Evolutionary conservation across 257 asterid species (phyloP).

Genomic region (Plantago ovata): DNA sequence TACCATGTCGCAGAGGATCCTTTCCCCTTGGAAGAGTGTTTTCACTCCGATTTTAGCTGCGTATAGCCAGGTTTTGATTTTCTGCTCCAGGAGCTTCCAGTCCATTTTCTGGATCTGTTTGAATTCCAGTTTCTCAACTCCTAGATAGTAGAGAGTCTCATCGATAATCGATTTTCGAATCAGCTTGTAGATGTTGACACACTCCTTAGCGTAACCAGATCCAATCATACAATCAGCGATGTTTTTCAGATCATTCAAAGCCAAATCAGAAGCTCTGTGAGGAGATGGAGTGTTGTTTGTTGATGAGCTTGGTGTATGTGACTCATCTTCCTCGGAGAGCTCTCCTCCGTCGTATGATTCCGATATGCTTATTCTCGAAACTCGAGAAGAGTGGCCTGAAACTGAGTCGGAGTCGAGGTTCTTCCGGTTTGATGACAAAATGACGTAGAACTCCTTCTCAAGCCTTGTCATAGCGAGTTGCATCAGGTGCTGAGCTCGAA

Average conservation of each 20-base stretch:
- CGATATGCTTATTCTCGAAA: constrained; percentile 32
- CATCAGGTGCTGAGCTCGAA: constrained; percentile 65
- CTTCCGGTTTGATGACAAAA: constrained; percentile 39
- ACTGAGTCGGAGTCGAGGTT: constrained; percentile 55
- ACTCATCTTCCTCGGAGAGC: constrained; percentile 35
- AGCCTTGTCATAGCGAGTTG: constrained; percentile 55
- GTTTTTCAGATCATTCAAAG: constrained; percentile 43
- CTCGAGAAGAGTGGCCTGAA: constrained; percentile 31
- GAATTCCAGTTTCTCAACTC: constrained; percentile 48
- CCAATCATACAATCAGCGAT: constrained; percentile 77
- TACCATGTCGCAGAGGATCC: constrained; percentile 59
- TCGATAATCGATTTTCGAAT: constrained; percentile 65
- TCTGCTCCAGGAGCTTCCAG: constrained; percentile 54
- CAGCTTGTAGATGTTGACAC: constrained; percentile 50
- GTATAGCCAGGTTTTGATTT: constrained; percentile 51
- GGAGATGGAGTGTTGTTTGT: constrained; percentile 29
- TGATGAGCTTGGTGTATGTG: constrained; percentile 22
- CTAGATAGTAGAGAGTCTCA: constrained; percentile 63
- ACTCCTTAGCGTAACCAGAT: constrained; percentile 66
- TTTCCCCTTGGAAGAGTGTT: constrained; percentile 59
- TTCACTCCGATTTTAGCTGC: constrained; percentile 50
- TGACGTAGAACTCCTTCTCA: constrained; percentile 57
- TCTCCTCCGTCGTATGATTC: constrained; percentile 42
- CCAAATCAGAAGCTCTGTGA: constrained; percentile 33
- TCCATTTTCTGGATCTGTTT: constrained; percentile 71